A percentile compares a stretch with the other conserved stretches of the same genome.
Evolutionary conservation across 2,329 filamentous ascomycete species (phyloP).

Genomic region (Aspergillus oerlinghausenensis): DNA sequence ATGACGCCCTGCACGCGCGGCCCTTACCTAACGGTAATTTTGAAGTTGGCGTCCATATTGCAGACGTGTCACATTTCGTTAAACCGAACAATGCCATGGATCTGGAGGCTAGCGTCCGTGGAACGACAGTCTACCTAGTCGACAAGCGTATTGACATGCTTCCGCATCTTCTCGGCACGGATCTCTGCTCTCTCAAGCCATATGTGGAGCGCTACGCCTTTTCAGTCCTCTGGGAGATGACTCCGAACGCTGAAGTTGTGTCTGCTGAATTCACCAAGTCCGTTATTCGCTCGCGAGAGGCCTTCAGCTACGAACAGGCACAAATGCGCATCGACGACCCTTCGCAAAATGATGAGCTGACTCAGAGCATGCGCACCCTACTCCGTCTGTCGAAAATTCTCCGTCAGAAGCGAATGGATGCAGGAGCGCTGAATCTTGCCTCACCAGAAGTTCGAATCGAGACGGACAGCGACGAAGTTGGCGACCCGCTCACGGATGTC

Average conservation of each 20-base stretch:
- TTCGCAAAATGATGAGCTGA: conserved; percentile 83
- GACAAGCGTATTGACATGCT: conserved; percentile 99
- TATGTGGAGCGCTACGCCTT: conserved; percentile 94
- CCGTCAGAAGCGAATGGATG: conserved; percentile 92
- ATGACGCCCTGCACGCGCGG: conserved; percentile 88
- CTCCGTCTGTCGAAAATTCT: conserved; percentile 88
- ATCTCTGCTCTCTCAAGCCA: conserved; percentile 92
- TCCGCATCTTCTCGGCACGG: conserved; percentile 90
- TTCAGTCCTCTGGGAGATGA: conserved; percentile 84
- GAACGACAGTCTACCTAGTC: conserved; percentile 94
- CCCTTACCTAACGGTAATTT: conserved; percentile 85
- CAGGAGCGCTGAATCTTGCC: conserved; percentile 88
- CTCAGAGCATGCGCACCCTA: conserved; percentile 79
- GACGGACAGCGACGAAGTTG: conserved; percentile 91
- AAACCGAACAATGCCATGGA: conserved; percentile 98
- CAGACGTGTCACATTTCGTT: conserved; percentile 98
- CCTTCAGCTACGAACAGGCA: conserved; percentile 96
- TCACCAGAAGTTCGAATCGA: conserved; percentile 98
- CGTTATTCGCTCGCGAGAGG: conserved; percentile 92
- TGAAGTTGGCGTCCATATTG: conserved; percentile 96
- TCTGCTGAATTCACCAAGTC: conserved; percentile 91
- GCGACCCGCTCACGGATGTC: conserved; percentile 83
- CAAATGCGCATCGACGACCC: conserved; percentile 89
- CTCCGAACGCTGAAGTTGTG: conserved; percentile 77
- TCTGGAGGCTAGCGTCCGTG: conserved; percentile 84